Evolutionary conservation across 495 filamentous ascomycete genomes (phyloP).

Genomic region (Filosporella fistucella): DNA sequence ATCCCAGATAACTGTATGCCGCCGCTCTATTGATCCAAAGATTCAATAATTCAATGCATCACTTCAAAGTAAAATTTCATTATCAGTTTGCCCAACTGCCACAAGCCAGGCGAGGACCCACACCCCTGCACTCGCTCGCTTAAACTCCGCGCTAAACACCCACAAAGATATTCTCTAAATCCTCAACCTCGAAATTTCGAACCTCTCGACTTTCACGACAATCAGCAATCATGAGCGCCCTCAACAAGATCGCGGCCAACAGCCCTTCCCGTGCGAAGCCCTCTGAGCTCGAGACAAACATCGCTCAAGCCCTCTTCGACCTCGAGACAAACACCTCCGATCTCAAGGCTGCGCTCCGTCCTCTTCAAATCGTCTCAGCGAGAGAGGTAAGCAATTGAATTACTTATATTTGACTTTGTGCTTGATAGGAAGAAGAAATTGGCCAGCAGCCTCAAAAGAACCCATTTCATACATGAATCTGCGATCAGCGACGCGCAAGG

Average conservation of each 20-base stretch:
- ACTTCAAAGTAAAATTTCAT: no score
- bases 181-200: background rate
- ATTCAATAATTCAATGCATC: no score
- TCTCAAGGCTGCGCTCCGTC: constrained; percentile 87
- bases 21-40: no score
- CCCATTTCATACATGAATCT: no score
- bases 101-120: no score
- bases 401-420: background rate
- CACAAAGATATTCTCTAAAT: background rate
- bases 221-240: constrained; percentile 38
- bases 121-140: no score
- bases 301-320: constrained; percentile 93
- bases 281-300: constrained; percentile 89
- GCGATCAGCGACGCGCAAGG: no score
- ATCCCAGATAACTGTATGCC: no score
- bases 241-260: constrained; percentile 98
- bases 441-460: constrained; percentile 13
- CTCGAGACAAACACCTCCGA: constrained; percentile 97
- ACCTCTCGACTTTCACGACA: no score
- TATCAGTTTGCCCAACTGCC: no score
- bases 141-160: no score
- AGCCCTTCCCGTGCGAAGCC: constrained; percentile 90
- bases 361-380: constrained; percentile 95
- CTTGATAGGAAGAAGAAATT: background rate
- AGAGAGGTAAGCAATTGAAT: constrained; percentile 75